phyloP scores from a whole-genome alignment of 176 grass and related monocot species.

The Thalia dealbata region DNA sequence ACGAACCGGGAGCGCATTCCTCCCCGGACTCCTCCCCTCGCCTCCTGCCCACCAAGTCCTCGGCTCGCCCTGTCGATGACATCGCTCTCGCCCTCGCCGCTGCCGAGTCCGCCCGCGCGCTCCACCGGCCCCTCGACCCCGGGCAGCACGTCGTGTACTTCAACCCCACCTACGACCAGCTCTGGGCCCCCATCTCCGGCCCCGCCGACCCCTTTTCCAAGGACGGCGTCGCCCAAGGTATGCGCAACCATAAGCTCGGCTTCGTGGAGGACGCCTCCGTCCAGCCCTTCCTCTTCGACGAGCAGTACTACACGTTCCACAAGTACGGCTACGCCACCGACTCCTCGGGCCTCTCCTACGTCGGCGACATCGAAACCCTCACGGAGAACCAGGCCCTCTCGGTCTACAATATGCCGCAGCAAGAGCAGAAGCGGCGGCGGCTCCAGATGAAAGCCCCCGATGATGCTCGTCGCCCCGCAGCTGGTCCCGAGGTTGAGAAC shows the following conservation, averaged over 20 bases:
- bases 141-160: constrained; percentile 61
- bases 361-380: constrained; percentile 48
- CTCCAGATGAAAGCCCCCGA: constrained; percentile 34
- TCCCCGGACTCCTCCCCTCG: constrained; percentile 65
- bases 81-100: constrained; percentile 70
- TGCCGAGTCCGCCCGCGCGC: constrained; percentile 29
- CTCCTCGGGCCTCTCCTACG: constrained; percentile 65
- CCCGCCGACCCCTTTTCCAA: constrained; percentile 67
- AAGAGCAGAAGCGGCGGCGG: constrained; percentile 93
- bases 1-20: constrained; percentile 29
- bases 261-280: constrained; percentile 82
- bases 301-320: constrained; percentile 97
- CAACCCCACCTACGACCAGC: constrained; percentile 94
- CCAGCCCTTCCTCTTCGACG: constrained; percentile 91
- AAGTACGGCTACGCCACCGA: constrained; percentile 80
- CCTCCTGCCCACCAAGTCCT: constrained; percentile 56
- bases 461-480: background rate
- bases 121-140: constrained; percentile 65
- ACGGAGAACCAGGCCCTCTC: constrained; percentile 40
- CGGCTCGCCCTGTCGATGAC: constrained; percentile 72
- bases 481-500: constrained; percentile 20
- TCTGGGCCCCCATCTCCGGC: constrained; percentile 76
- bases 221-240: constrained; percentile 51
- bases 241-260: constrained; percentile 95
- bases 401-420: constrained; percentile 77